These are phyloP conservation scores for Amanita muscaria DNA, from an alignment of 768 basidiomycete species.

Conservation along the genomic window DNA sequence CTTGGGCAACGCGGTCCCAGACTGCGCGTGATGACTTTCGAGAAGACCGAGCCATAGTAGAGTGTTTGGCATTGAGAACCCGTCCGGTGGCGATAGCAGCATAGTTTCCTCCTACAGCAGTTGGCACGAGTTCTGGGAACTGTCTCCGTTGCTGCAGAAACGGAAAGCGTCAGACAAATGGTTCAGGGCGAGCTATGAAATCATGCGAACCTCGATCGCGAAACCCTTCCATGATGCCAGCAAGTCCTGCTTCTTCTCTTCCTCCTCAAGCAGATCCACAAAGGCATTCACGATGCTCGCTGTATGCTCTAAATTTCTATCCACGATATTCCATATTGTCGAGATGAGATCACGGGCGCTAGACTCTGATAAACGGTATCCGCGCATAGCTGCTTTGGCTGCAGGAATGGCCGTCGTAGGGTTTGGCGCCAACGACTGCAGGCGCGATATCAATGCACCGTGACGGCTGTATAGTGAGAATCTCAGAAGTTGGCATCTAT, in stretches of 20 bases:
- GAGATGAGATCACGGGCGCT: conserved; percentile 79
- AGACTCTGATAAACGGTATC: conserved; percentile 70
- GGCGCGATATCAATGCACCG: conserved; percentile 50
- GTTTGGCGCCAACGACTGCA: conserved; percentile 51
- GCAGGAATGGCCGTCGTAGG: conserved; percentile 49
- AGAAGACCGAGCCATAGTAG: conserved; percentile 50
- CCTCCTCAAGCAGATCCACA: conserved; percentile 73
- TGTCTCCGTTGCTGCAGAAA: conserved; percentile 64
- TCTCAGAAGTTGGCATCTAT: conserved; percentile 3
- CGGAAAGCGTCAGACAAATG: too few species aligned
- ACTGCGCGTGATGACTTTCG: conserved; percentile 56
- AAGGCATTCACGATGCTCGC: conserved; percentile 64
- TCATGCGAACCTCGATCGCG: conserved; percentile 57
- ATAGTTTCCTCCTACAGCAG: conserved; percentile 53
- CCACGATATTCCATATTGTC: conserved; percentile 69
- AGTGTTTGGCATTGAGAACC: conserved; percentile 76
- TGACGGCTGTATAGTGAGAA: conserved; percentile 44
- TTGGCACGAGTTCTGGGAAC: conserved; percentile 70
- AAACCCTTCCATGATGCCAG: conserved; percentile 77
- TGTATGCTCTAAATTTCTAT: conserved; percentile 54
- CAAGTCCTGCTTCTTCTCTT: conserved; percentile 74
- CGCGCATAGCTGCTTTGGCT: conserved; percentile 67
- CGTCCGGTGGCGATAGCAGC: conserved; percentile 77
- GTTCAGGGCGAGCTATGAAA: too few species aligned
- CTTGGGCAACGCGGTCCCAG: conserved; percentile 82